These are phyloP conservation scores for Fremontodendron californicum DNA, from an alignment of 345 rosid species.

Conservation along the genomic window DNA sequence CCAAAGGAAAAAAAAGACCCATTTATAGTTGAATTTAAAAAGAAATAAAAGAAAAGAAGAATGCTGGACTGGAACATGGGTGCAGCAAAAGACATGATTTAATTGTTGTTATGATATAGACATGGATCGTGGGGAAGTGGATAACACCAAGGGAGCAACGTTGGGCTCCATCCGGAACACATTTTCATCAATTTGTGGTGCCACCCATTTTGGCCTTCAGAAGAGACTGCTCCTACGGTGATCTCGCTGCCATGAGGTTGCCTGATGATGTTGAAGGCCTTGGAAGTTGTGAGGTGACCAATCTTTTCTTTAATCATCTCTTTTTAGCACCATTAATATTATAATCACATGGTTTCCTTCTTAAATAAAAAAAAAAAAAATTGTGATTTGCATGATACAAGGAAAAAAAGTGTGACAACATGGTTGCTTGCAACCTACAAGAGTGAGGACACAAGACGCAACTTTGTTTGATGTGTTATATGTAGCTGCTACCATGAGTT, in stretches of 20 bases:
- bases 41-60: not conserved
- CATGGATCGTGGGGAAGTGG: slow-evolving; percentile 99
- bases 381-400: too few relatives aligned
- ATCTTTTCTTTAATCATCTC: not conserved
- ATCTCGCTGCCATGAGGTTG: slow-evolving; percentile 96
- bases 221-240: slow-evolving; percentile 84
- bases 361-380: too few relatives aligned
- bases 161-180: slow-evolving; percentile 93
- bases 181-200: slow-evolving; percentile 96
- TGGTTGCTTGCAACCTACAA: too few relatives aligned
- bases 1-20: too few relatives aligned
- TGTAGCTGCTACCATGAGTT: not conserved
- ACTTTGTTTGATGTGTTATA: too few relatives aligned
- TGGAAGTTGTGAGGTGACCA: slow-evolving; percentile 77
- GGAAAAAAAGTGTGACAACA: too few relatives aligned
- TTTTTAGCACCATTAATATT: not conserved
- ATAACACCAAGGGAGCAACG: slow-evolving; percentile 81
- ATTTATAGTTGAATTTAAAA: too few relatives aligned
- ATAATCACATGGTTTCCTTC: not conserved
- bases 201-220: slow-evolving; percentile 78
- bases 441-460: too few relatives aligned
- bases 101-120: slow-evolving; percentile 29
- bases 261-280: slow-evolving; percentile 88
- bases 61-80: not conserved
- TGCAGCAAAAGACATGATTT: not conserved